Base-by-base conservation (phyloP, 306 rosid species). In the Cucumis cinereus region DNA sequence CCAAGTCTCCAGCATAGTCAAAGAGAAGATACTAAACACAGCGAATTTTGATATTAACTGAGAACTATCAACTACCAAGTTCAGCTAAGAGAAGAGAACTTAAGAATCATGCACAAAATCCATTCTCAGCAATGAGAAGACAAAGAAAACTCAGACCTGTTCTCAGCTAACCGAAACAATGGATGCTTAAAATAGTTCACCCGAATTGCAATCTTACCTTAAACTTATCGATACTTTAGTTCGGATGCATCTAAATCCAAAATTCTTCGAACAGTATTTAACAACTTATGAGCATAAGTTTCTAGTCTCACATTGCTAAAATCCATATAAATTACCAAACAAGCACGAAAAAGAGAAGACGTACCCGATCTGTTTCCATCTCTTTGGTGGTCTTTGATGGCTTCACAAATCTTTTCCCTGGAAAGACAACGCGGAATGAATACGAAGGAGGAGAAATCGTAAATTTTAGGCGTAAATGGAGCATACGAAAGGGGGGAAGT, bases 321-420 rank as follows among this genome's bases (percentile, higher is more conserved):
- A 12, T 30, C 70, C 0, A 74, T 13, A 57, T 5, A n/a, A 71
- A 68, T 53, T 50, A 73, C 17, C 1, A 4, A 26, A 15, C 36
- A 33, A 53, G 26, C 16, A 9, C 33, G 16, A 49, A 5, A 5
- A 57, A 68, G 30, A 52, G 19, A 41, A 59, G 20, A 78, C 92
- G 80, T 83, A 93, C 98, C 38, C 93, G 90, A 80, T 93, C 96
- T n/a, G 86, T 45, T 64, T 93, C 94, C 97, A 93, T 91, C 4
- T 88, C 98, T 75, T 84, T 83, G 16, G 97, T 82, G 60, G 77
- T 26, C 81, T 88, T 93, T 0, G 88, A 77, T 1, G 98, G 97
- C 87, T 93, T 93, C 33, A 93, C 77, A 47, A 56, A 72, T 81
- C 91, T 87, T 88, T 84, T 93, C 68, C 98, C 98, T 89, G 78